Evolutionary conservation across 768 basidiomycete genomes (phyloP), one percentile per base, ranked within the genome.

Genomic region (Russula brevipes): DNA sequence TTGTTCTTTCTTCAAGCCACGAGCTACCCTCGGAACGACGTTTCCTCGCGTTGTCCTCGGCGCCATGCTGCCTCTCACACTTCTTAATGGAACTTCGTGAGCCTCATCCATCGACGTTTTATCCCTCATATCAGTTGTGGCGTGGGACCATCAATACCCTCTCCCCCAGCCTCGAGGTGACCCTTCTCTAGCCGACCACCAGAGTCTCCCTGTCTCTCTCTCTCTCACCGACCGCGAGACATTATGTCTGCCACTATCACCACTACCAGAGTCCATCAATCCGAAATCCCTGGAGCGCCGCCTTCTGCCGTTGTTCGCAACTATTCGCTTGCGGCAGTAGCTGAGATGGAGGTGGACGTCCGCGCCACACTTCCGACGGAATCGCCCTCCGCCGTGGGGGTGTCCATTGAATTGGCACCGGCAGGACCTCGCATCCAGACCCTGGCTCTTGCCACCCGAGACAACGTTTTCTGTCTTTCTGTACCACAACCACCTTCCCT

Each of bases 381-480:
- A 14, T 30, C 35, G 31, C n/a, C 41, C 41, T 35, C 6, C 16
- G 54, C 35, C 5, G 41, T 57, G 19, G 61, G 61, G 9, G 33
- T 62, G 35, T 50, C 61, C 1, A 44, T 62, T 38, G 41, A 30
- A 41, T 38, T 62, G 19, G 47, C 54, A 17, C 33, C 39, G 17
- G 42, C 4, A 2, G 44, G 55, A 14, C 9, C 49, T 30, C 9
- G 35, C n/a, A 30, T 61, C 24, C 14, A 16, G 16, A 57, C 54
- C 9, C 5, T 62, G 14, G 41, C 30, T 41, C 46, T 62, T 49
- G 51, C 61, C 19, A 30, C 49, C 4, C 54, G 11, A 35, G 41
- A 51, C 41, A 39, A 57, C 6, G 49, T 62, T 7, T 62, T 62
- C 19, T 44, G 52, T 11, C 54, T 57, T 24, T 44, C 33, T 17